Evolutionary conservation across 306 rosid species (phyloP).

Genomic region (Glycine latifolia): DNA sequence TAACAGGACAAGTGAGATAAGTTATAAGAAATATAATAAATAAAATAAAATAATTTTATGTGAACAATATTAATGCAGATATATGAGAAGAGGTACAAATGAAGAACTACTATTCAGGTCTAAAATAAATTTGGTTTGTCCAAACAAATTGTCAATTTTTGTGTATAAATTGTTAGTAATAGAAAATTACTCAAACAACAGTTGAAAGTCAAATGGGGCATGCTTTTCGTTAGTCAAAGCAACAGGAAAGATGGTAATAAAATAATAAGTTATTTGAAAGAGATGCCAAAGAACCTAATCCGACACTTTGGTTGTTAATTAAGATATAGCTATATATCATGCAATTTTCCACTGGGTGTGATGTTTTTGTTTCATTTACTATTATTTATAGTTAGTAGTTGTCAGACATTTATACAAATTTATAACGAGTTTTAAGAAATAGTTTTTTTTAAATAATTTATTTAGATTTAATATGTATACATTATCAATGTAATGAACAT

Average conservation of each 20-base stretch:
- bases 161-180: neutral
- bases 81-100: too few species aligned
- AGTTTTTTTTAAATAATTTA: too few species aligned
- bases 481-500: too few species aligned
- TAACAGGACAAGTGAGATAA: neutral
- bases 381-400: neutral
- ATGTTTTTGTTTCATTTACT: neutral
- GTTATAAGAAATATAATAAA: slow-evolving; percentile 3
- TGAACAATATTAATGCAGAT: neutral
- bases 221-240: slow-evolving; percentile 27
- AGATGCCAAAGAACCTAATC: slow-evolving; percentile 12
- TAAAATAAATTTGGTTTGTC: neutral
- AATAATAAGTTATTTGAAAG: neutral
- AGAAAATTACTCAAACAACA: neutral
- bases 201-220: slow-evolving; percentile 48
- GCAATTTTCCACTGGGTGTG: neutral
- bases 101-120: neutral
- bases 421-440: too few species aligned
- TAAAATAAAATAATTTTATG: slow-evolving; percentile 36
- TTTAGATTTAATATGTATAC: too few species aligned
- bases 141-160: neutral
- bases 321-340: neutral
- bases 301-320: slow-evolving; percentile 11
- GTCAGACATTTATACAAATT: neutral
- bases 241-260: neutral